Evolutionary conservation across 2,329 filamentous ascomycete species (phyloP).

Genomic region (Fusarium avenaceum): DNA sequence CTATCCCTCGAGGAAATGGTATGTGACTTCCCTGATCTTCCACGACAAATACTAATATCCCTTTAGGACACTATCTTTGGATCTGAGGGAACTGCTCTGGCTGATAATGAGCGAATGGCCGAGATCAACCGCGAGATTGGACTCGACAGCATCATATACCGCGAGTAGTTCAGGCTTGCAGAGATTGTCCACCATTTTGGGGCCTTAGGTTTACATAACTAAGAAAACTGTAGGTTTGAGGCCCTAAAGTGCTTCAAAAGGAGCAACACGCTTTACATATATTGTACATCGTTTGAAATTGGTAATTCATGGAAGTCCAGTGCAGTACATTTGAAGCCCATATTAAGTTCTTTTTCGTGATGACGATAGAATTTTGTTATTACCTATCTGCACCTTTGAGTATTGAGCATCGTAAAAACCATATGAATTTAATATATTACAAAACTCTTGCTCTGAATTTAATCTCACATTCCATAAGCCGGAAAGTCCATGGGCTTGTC

Average conservation of each 20-base stretch:
- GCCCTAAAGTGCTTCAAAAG: neutral
- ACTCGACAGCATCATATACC: slow-evolving; percentile 51
- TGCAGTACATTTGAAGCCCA: neutral
- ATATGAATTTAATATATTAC: no score
- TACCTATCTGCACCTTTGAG: no score
- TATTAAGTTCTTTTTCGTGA: no score
- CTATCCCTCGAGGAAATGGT: slow-evolving; percentile 75
- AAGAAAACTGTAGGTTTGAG: neutral
- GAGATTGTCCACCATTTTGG: neutral
- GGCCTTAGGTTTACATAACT: neutral
- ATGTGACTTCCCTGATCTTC: slow-evolving; percentile 12
- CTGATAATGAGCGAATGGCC: slow-evolving; percentile 78
- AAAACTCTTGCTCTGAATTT: no score
- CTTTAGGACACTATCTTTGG: slow-evolving; percentile 75
- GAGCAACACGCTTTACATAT: neutral
- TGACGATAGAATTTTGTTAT: no score
- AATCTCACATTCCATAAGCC: no score
- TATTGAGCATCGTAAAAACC: no score
- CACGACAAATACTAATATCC: neutral
- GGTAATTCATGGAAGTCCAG: neutral
- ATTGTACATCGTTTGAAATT: neutral
- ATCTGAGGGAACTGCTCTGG: slow-evolving; percentile 73
- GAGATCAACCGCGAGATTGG: slow-evolving; percentile 80
- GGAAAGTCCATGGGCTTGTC: no score
- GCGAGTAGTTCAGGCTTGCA: neutral